A percentile compares a stretch with the other conserved stretches of the same genome.
These are phyloP conservation scores for Elsinoe perseae DNA, from an alignment of 2,329 filamentous ascomycete genomes.

Conservation along the genomic window DNA sequence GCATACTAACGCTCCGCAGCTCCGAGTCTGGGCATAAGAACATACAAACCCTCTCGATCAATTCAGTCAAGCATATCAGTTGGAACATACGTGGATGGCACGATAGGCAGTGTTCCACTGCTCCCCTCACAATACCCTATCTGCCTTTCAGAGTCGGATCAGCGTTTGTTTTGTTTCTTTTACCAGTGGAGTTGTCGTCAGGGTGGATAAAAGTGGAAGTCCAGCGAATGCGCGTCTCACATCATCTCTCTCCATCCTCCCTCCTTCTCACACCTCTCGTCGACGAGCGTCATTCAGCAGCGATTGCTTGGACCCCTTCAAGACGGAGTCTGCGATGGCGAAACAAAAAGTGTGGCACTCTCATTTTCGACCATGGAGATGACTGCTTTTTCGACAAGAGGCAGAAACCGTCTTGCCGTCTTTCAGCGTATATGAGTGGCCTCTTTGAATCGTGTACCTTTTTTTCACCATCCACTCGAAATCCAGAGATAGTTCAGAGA, in stretches of 20 bases:
- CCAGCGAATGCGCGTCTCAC: constrained; percentile 2
- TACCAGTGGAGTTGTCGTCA: constrained; percentile 12
- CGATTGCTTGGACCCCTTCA: not conserved
- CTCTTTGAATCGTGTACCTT: constrained; percentile 4
- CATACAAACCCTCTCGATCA: constrained; percentile 12
- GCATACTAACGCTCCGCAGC: constrained; percentile 27
- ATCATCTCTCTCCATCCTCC: not conserved
- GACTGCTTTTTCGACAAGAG: not conserved
- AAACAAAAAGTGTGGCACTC: constrained; percentile 14
- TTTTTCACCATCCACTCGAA: constrained; percentile 5
- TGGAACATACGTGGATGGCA: constrained; percentile 16
- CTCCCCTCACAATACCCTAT: constrained; percentile 15
- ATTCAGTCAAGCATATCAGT: constrained; percentile 10
- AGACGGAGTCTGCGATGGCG: not conserved
- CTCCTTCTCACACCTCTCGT: not conserved
- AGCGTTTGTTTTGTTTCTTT: constrained; percentile 16
- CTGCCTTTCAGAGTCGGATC: constrained; percentile 16
- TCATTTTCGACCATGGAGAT: not conserved
- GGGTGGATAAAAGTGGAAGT: constrained; percentile 17
- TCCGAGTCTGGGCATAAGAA: constrained; percentile 46
- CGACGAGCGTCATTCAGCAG: not conserved
- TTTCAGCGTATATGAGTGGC: constrained; percentile 10
- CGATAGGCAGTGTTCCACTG: constrained; percentile 14
- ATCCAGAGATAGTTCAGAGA: constrained; percentile 15
- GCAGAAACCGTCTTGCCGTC: not conserved